phyloP scores from a whole-genome alignment of 352 stramenopile genomes.

The Globisporangium mamillatum region DNA sequence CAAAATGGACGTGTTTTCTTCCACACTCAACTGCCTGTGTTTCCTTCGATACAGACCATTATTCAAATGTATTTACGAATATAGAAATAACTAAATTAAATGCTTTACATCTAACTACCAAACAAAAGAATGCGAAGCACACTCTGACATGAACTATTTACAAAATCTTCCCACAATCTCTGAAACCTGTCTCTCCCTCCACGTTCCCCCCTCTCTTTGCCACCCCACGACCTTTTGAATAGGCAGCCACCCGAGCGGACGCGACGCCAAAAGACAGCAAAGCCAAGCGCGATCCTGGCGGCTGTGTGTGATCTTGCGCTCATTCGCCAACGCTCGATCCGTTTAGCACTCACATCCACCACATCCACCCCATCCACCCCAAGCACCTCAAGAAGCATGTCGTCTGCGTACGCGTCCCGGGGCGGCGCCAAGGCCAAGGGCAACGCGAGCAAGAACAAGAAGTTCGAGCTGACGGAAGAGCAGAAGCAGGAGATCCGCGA shows the following conservation, averaged over 20 bases:
- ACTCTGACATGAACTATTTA: not conserved
- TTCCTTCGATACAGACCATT: not conserved
- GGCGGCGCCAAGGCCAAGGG: slow-evolving; percentile 65
- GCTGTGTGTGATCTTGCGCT: not conserved
- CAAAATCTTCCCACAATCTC: not conserved
- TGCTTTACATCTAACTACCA: not conserved
- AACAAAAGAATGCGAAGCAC: too few species aligned
- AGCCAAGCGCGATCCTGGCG: not conserved
- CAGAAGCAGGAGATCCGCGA: slow-evolving; percentile 95
- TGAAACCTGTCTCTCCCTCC: not conserved
- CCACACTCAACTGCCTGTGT: not conserved
- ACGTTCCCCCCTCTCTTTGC: not conserved
- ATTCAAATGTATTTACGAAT: not conserved
- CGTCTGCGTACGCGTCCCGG: slow-evolving; percentile 63
- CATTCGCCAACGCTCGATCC: slow-evolving; percentile 3
- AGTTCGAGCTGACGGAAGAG: slow-evolving; percentile 90
- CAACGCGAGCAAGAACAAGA: slow-evolving; percentile 74
- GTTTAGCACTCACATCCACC: not conserved
- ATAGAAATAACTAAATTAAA: not conserved
- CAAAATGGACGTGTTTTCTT: not conserved
- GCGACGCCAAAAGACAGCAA: not conserved
- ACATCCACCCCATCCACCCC: not conserved
- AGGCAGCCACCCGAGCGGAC: slow-evolving; percentile 1
- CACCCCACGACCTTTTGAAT: not conserved
- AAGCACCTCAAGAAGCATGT: slow-evolving; percentile 33